phyloP scores from a whole-genome alignment of 2,329 filamentous ascomycete genomes.

The Dactylella cylindrospora region DNA sequence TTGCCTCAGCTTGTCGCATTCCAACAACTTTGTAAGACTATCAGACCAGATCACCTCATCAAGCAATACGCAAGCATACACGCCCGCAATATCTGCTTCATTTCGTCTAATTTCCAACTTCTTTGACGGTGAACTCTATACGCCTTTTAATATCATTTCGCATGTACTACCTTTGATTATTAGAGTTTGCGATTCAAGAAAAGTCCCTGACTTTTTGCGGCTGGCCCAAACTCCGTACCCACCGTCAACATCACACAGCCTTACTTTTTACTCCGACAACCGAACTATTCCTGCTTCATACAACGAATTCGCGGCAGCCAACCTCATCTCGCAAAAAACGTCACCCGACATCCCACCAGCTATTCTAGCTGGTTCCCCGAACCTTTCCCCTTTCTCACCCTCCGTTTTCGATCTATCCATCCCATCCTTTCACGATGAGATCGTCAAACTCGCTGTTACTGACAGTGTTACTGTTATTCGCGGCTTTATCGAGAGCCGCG shows the following conservation, averaged over 20 bases:
- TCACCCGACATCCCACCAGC: background rate
- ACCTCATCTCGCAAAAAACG: conserved; percentile 1
- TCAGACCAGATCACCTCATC: too few species aligned
- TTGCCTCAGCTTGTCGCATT: too few species aligned
- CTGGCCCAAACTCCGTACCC: background rate
- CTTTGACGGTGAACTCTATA: too few species aligned
- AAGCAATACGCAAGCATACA: too few species aligned
- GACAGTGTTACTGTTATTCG: conserved; percentile 41
- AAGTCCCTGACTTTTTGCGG: too few species aligned
- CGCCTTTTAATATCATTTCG: too few species aligned
- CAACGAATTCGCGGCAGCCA: background rate
- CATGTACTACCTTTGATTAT: too few species aligned
- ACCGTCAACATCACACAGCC: background rate
- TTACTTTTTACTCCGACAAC: background rate
- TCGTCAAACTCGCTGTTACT: conserved; percentile 30
- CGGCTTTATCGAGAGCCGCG: conserved; percentile 42
- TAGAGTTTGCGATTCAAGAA: too few species aligned
- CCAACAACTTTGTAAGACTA: too few species aligned
- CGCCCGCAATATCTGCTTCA: too few species aligned
- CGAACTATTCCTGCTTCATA: background rate
- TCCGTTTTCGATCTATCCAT: background rate
- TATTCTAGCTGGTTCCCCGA: conserved; percentile 10
- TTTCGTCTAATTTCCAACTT: too few species aligned
- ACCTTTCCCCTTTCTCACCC: background rate
- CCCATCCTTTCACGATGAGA: conserved; percentile 20